phyloP scores from a whole-genome alignment of 768 basidiomycete genomes.

The Rhodotorula diobovata region DNA sequence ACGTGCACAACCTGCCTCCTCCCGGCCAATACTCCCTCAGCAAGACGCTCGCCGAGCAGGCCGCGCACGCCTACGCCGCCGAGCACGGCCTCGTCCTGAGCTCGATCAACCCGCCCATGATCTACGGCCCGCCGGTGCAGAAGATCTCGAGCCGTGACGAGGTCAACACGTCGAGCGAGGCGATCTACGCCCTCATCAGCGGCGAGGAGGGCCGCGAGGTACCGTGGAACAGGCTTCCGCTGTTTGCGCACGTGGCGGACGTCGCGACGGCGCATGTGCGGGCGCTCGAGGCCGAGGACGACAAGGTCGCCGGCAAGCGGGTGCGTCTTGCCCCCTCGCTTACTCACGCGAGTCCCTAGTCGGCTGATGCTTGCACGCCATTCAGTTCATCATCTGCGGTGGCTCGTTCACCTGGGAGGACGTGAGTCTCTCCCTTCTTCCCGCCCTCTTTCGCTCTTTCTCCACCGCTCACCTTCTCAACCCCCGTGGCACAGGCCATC shows the following conservation, averaged over 20 bases:
- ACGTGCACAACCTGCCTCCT: constrained; percentile 18
- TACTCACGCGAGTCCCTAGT: background rate
- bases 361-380: background rate
- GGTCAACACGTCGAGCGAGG: constrained; percentile 39
- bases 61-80: constrained; percentile 36
- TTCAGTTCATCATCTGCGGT: constrained; percentile 36
- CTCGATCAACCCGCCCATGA: constrained; percentile 42
- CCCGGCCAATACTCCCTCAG: constrained; percentile 31
- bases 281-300: constrained; percentile 24
- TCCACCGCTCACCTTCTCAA: background rate
- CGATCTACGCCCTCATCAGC: constrained; percentile 38
- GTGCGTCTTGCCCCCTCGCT: background rate
- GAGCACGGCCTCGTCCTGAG: constrained; percentile 27
- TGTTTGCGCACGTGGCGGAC: constrained; percentile 37
- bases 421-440: background rate
- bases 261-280: constrained; percentile 37
- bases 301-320: constrained; percentile 22
- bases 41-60: constrained; percentile 41
- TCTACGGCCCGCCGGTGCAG: constrained; percentile 41
- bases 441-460: background rate
- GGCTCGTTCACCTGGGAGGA: constrained; percentile 42
- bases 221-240: constrained; percentile 38
- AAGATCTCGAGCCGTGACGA: constrained; percentile 13
- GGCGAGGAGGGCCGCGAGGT: constrained; percentile 17
- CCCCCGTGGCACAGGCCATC: background rate